Conservation (phyloP, 2,329 filamentous ascomycete genomes). For the Plenodomus lindquistii region DNA sequence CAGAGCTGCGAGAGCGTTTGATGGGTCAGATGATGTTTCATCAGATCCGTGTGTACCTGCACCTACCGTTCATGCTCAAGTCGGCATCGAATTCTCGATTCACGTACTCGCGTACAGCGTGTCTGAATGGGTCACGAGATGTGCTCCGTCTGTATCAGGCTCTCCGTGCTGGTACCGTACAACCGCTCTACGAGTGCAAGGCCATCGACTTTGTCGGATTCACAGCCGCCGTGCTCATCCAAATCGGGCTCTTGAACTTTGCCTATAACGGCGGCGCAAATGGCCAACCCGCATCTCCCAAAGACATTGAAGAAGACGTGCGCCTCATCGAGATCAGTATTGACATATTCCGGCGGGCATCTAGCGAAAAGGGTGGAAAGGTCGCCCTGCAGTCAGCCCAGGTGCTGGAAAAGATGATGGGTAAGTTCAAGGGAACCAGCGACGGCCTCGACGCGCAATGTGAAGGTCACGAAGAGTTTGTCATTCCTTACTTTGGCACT, state of each 20-base stretch:
- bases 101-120: conserved; percentile 45
- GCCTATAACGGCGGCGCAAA: conserved; percentile 13
- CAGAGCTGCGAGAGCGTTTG: conserved; percentile 43
- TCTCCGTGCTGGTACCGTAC: conserved; percentile 38
- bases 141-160: conserved; percentile 47
- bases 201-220: conserved; percentile 54
- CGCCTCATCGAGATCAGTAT: conserved; percentile 46
- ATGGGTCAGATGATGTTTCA: conserved; percentile 51
- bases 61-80: conserved; percentile 52
- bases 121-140: conserved; percentile 47
- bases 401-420: conserved; percentile 45
- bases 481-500: conserved; percentile 50
- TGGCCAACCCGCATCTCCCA: conserved; percentile 13
- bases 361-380: conserved; percentile 47
- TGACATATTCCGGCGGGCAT: conserved; percentile 48
- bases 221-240: conserved; percentile 49
- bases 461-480: conserved; percentile 28
- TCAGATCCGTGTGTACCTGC: conserved; percentile 50
- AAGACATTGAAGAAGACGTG: conserved; percentile 42
- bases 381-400: conserved; percentile 45
- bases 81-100: conserved; percentile 44
- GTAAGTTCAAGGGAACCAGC: conserved; percentile 26
- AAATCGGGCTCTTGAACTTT: conserved; percentile 49
- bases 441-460: conserved; percentile 12
- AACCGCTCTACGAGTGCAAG: conserved; percentile 52